These are phyloP conservation scores for Beauveria bassiana DNA, from an alignment of 2,329 filamentous ascomycete species.

Conservation along the genomic window DNA sequence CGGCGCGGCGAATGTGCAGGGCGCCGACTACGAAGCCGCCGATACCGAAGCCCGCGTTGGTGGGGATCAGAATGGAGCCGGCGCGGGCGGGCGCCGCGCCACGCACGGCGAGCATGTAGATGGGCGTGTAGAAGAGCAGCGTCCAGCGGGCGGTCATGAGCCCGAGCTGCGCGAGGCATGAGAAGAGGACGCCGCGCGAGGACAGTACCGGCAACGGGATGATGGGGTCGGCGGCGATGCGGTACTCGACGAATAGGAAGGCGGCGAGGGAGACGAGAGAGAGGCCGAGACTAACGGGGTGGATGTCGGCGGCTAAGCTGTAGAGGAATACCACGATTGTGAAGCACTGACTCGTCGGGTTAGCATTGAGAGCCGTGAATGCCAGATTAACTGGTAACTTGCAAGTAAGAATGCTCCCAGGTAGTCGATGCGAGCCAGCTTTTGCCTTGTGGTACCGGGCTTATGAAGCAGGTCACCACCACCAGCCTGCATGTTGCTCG, in stretches of 20 bases:
- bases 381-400: conserved; percentile 20
- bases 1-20: conserved; percentile 65
- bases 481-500: conserved; percentile 24
- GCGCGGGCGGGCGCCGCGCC: conserved; percentile 61
- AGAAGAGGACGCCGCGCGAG: conserved; percentile 62
- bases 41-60: conserved; percentile 69
- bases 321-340: conserved; percentile 67
- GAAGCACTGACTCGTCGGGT: conserved; percentile 36
- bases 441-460: conserved; percentile 34
- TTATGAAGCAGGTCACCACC: conserved; percentile 6
- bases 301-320: conserved; percentile 57
- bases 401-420: conserved; percentile 61
- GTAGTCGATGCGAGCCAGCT: conserved; percentile 65
- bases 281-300: conserved; percentile 49
- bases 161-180: conserved; percentile 65
- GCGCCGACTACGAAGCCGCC: conserved; percentile 68
- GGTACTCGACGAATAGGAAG: conserved; percentile 57
- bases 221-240: conserved; percentile 59
- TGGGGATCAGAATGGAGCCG: conserved; percentile 71
- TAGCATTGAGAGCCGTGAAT: conserved; percentile 7
- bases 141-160: conserved; percentile 78
- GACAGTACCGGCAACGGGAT: conserved; percentile 64
- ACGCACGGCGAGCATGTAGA: conserved; percentile 70
- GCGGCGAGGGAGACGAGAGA: conserved; percentile 44
- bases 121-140: conserved; percentile 72